Evolutionary conservation across 306 rosid genomes (phyloP), one percentile per base, ranked within the genome.

Genomic region (Erythrophleum fordii): DNA sequence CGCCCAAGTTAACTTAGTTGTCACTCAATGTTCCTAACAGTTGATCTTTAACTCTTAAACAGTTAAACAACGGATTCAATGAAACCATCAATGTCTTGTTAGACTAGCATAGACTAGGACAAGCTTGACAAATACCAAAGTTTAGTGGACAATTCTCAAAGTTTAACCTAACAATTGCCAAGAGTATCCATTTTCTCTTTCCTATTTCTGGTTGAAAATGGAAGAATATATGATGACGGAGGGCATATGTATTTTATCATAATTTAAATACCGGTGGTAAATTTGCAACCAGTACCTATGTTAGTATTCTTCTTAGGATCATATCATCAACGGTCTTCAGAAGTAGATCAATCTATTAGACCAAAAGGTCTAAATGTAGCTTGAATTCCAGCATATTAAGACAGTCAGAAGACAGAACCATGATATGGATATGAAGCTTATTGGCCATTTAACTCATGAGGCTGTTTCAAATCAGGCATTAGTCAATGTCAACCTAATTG

Each of bases 381-480:
- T 58, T 2, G 65, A 25, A 25, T 10, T 23, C 65, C 16, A 20
- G 22, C 4, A n/a, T 53, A 20, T 7, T 2, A 22, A 7, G 60
- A 8, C 6, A 13, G 13, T 5, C 4, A 5, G 5, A 39, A 5
- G 5, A 2, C 5, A 39, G 42, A 39, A 39, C 42, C 0, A 39
- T 39, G 42, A 39, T 39, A 39, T 39, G 42, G 0, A 39, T 39
- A 5, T 39, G 4, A 39, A 2, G 8, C 42, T n/a, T n/a, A n/a
- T 39, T 39, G 9, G 42, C 42, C 2, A 2, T 39, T 39, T 39
- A 5, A 6, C 42, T 44, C 48, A 44, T 44, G 6, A 20, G 48
- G 48, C 48, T 49, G 77, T 73, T 18, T 66, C 71, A 52, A 31
- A 31, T 77, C 44, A 64, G 41, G 41, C 68, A 74, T 37, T 39